Evolutionary conservation across 805 yeast genomes (phyloP).

Genomic region (Metschnikowia cubensis): DNA sequence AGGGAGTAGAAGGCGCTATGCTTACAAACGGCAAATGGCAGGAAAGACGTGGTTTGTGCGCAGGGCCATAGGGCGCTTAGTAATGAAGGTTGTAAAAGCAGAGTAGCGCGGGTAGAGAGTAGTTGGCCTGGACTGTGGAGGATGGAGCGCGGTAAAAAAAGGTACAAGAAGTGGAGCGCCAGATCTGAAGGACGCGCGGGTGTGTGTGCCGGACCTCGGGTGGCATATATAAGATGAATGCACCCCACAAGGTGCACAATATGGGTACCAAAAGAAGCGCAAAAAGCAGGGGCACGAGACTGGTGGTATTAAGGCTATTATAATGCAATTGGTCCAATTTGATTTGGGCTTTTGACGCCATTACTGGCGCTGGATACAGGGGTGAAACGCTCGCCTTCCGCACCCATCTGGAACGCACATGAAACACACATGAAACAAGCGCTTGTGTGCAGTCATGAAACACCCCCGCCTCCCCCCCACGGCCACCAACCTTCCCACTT

Average conservation of each 20-base stretch:
- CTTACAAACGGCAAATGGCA: not conserved
- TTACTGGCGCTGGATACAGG: not conserved
- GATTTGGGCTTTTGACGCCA: too few species aligned
- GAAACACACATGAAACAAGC: conserved; percentile 1
- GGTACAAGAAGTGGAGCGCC: conserved; percentile 4
- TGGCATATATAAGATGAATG: too few species aligned
- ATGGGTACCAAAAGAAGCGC: too few species aligned
- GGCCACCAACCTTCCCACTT: not conserved
- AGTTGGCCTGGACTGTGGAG: not conserved
- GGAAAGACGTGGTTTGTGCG: not conserved
- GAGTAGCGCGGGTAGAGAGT: not conserved
- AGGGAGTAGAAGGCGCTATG: not conserved
- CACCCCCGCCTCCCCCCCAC: not conserved
- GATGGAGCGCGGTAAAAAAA: conserved; percentile 4
- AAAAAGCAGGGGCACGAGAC: too few species aligned
- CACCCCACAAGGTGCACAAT: too few species aligned
- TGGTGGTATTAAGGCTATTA: too few species aligned
- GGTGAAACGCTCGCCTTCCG: not conserved
- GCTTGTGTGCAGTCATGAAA: conserved; percentile 1
- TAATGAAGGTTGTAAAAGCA: not conserved
- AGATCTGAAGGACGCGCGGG: not conserved
- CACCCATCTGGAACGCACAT: conserved; percentile 5
- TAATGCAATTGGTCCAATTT: too few species aligned
- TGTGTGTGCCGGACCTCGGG: not conserved
- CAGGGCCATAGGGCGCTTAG: not conserved